Evolutionary conservation across 2,329 filamentous ascomycete species (phyloP), one percentile per base, ranked within the genome.

Genomic region (Hypoxylon sp.): DNA sequence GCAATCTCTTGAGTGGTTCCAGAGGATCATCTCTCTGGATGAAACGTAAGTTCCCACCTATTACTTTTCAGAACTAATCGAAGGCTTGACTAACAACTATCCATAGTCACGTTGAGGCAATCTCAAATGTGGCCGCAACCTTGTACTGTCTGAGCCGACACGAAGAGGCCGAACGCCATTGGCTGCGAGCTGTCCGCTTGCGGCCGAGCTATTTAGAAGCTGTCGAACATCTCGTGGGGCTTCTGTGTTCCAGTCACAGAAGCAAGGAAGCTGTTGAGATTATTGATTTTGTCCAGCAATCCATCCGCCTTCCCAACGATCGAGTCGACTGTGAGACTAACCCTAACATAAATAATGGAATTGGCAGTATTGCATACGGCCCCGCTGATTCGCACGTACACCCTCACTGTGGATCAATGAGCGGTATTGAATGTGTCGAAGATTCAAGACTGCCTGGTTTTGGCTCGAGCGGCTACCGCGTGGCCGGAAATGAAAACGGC

Each of bases 151-250:
- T 98, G 9, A 90, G 93, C 67, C 90, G 92, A 66, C 91, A 91
- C 65, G 87, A 91, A 52, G 95, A 98, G 76, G 96, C 96, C 5
- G 91, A 97, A 77, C 86, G 90, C 64, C 88, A 94, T 76, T 99
- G 96, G 96, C 84, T 91, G 71, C 89, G 88, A 67, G 94, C 94
- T n/a, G 90, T 98, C 26, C 92, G 90, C 76, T 83, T 93, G 63
- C 90, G 93, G 8, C 96, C 96, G 0, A 92, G 90, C 76, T 97
- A 97, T 80, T 92, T 99, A 63, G 96, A 99, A 81, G 94, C 96
- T 6, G 94, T 96, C 2, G 96, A 99, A 78, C 94, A 98, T 82
- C 86, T 99, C 1, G 92, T 98, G 31, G 94, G 94, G 0, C 84
- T 98, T 51, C 81, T 98, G 17, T 98, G 95, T 77, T 89, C 87